These are phyloP conservation scores for Taxawa tesnikishii DNA, from an alignment of 2,329 filamentous ascomycete genomes.

Conservation along the genomic window DNA sequence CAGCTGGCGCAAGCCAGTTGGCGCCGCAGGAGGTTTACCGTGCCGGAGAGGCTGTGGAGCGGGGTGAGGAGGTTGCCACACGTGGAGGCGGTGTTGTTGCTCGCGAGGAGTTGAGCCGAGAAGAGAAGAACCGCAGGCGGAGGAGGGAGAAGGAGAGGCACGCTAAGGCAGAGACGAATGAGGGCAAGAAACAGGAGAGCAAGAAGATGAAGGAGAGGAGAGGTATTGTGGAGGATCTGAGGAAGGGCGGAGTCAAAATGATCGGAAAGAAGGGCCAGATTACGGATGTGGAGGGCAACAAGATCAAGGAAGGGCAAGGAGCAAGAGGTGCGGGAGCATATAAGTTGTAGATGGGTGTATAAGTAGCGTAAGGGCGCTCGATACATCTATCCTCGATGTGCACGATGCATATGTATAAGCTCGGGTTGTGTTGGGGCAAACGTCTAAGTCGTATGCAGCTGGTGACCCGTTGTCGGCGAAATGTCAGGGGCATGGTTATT, in stretches of 20 bases:
- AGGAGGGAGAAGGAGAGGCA: slow-evolving; percentile 75
- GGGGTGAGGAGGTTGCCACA: slow-evolving; percentile 58
- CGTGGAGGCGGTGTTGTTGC: slow-evolving; percentile 56
- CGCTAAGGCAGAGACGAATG: slow-evolving; percentile 40
- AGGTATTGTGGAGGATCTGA: slow-evolving; percentile 53
- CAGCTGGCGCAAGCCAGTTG: slow-evolving; percentile 58
- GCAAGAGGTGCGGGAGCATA: slow-evolving; percentile 8
- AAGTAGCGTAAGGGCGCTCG: too few species aligned
- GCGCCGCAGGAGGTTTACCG: slow-evolving; percentile 92
- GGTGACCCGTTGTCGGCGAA: too few species aligned
- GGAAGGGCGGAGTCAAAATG: slow-evolving; percentile 79
- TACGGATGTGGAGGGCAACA: slow-evolving; percentile 71
- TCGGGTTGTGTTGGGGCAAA: too few species aligned
- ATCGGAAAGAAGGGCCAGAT: slow-evolving; percentile 84
- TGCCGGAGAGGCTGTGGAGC: slow-evolving; percentile 49
- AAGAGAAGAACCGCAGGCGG: slow-evolving; percentile 63
- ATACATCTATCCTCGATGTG: too few species aligned
- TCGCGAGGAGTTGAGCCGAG: slow-evolving; percentile 74
- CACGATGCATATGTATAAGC: too few species aligned
- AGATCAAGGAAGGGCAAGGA: slow-evolving; percentile 32
- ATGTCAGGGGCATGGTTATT: too few species aligned
- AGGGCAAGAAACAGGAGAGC: slow-evolving; percentile 32
- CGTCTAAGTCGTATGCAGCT: too few species aligned
- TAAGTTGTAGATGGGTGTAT: slow-evolving; percentile 12
- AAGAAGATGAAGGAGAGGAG: slow-evolving; percentile 49